phyloP scores from a whole-genome alignment of 768 basidiomycete species.

The Hypholoma fasciculare region DNA sequence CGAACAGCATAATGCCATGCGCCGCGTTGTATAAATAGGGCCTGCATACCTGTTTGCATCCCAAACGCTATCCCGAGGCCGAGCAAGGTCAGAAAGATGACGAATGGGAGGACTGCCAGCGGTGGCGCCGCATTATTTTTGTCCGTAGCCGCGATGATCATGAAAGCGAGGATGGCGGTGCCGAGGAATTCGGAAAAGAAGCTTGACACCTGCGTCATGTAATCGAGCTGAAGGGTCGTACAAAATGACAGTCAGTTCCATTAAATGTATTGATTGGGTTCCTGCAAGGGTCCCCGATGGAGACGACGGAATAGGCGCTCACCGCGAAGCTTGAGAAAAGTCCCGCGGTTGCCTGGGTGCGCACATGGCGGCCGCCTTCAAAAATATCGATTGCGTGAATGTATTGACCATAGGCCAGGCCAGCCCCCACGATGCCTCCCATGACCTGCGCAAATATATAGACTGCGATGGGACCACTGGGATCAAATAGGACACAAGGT shows the following conservation, averaged over 20 bases:
- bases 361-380: conserved; percentile 53
- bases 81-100: conserved; percentile 54
- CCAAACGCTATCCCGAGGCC: conserved; percentile 60
- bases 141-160: conserved; percentile 55
- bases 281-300: too few relatives aligned
- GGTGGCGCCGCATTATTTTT: conserved; percentile 48
- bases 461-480: conserved; percentile 9
- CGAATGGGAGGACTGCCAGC: conserved; percentile 50
- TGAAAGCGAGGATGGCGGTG: conserved; percentile 54
- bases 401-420: conserved; percentile 63
- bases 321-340: conserved; percentile 67
- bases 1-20: too few relatives aligned
- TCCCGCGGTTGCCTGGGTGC: conserved; percentile 55
- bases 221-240: conserved; percentile 19
- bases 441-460: conserved; percentile 52
- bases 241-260: background rate
- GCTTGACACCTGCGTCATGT: conserved; percentile 37
- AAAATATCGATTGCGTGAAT: conserved; percentile 65
- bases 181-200: conserved; percentile 58
- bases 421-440: conserved; percentile 61
- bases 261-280: too few relatives aligned
- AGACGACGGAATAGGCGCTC: conserved; percentile 6
- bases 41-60: conserved; percentile 51
- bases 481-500: background rate
- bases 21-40: background rate